Evolutionary conservation across 1,284 basidiomycete genomes (phyloP).

Genomic region (Rhodotorula sp.): DNA sequence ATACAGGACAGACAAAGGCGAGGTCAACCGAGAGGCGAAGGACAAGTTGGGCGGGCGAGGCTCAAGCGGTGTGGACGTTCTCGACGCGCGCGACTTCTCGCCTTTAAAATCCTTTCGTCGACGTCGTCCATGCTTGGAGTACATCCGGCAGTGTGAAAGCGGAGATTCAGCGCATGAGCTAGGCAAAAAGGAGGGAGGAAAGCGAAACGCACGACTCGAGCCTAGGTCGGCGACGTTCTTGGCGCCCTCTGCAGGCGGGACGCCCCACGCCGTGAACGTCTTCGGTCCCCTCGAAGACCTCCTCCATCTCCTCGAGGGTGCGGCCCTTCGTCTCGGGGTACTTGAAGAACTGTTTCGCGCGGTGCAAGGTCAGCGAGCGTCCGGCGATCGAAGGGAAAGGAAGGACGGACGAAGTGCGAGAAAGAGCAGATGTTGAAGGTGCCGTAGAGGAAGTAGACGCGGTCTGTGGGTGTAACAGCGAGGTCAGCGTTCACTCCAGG

Average conservation of each 20-base stretch:
- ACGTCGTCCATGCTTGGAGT: too few species aligned
- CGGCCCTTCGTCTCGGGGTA: slow-evolving; percentile 53
- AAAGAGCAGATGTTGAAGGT: background rate
- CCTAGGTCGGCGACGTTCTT: slow-evolving; percentile 58
- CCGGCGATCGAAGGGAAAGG: background rate
- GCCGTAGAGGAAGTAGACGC: background rate
- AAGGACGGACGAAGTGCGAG: background rate
- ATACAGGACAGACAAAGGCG: too few species aligned
- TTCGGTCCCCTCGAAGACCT: slow-evolving; percentile 65
- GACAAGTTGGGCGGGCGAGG: too few species aligned
- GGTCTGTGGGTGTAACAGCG: background rate
- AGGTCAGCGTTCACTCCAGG: background rate
- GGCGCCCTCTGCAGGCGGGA: slow-evolving; percentile 62
- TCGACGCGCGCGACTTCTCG: too few species aligned
- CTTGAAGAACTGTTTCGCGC: slow-evolving; percentile 58
- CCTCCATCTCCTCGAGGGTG: slow-evolving; percentile 52
- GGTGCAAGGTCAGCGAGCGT: slow-evolving; percentile 47
- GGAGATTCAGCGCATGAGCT: too few species aligned
- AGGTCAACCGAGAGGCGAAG: too few species aligned
- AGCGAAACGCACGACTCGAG: slow-evolving; percentile 5
- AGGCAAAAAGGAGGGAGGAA: background rate
- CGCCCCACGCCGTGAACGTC: slow-evolving; percentile 66
- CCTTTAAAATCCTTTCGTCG: too few species aligned
- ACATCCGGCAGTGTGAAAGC: too few species aligned
- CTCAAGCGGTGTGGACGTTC: too few species aligned